These are phyloP conservation scores for Echinochloa phyllopogon DNA, from an alignment of 176 grass and related monocot species.

Conservation along the genomic window DNA sequence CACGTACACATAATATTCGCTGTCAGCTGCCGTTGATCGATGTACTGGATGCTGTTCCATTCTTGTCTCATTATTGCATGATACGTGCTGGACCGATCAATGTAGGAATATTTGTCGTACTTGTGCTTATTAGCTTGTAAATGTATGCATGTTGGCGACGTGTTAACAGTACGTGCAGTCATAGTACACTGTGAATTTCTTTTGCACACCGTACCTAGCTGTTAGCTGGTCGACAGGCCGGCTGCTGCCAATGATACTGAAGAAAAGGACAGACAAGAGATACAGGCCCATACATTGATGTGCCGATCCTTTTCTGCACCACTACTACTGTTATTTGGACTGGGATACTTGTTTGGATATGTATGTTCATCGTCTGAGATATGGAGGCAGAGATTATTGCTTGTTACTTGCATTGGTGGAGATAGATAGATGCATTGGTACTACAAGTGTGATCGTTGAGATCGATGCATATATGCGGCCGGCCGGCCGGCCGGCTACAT, in stretches of 20 bases:
- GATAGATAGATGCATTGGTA: neutral
- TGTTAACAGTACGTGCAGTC: no score
- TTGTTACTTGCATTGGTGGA: neutral
- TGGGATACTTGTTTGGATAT: neutral
- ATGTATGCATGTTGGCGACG: neutral
- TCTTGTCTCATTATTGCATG: neutral
- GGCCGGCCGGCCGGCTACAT: neutral
- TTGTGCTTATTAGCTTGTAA: neutral
- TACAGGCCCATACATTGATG: neutral
- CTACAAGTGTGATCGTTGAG: neutral
- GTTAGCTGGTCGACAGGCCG: neutral
- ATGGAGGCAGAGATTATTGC: neutral
- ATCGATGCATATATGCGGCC: neutral
- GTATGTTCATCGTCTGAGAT: neutral
- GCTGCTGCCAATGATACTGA: neutral
- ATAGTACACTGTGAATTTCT: conserved; percentile 2
- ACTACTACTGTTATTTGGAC: neutral
- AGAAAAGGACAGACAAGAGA: no score
- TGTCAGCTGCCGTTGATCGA: conserved; percentile 2
- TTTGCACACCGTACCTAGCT: neutral
- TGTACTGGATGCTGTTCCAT: neutral
- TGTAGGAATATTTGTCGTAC: neutral
- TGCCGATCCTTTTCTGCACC: neutral
- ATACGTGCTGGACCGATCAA: neutral
- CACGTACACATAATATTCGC: neutral